Conservation (phyloP, 129 eudicot species). For the Solidago caesia region DNA sequence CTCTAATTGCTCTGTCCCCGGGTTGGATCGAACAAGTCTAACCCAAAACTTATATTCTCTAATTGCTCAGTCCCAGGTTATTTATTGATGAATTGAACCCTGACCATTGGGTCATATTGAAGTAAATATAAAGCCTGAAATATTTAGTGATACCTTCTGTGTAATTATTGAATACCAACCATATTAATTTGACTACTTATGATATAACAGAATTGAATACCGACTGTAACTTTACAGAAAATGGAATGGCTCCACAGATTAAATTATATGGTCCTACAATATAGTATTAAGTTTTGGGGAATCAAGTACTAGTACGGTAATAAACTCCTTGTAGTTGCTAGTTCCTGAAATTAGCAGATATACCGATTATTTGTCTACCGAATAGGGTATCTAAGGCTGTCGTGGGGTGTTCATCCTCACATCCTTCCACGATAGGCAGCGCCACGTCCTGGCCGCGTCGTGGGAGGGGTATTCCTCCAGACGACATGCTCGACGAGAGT, state of each 20-base stretch:
- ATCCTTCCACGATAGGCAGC: too few relatives aligned
- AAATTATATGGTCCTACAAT: conserved; percentile 28
- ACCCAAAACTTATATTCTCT: not conserved
- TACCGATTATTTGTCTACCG: not conserved
- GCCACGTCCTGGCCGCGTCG: too few relatives aligned
- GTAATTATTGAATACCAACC: conserved; percentile 36
- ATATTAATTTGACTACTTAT: conserved; percentile 28
- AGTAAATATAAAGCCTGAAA: conserved; percentile 16
- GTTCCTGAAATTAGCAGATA: not conserved
- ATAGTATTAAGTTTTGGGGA: not conserved
- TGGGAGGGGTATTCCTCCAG: too few relatives aligned
- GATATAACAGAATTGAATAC: conserved; percentile 30
- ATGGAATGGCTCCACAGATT: conserved; percentile 35
- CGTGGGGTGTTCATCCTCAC: too few relatives aligned
- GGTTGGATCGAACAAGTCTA: too few relatives aligned
- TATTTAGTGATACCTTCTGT: conserved; percentile 11
- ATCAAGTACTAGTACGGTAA: conserved; percentile 8
- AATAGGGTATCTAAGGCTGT: too few relatives aligned
- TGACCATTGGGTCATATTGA: not conserved
- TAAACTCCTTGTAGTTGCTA: conserved; percentile 1
- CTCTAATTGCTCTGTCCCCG: too few relatives aligned
- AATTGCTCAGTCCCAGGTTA: not conserved
- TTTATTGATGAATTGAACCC: not conserved
- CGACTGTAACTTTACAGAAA: conserved; percentile 35
- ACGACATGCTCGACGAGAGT: too few relatives aligned